These are phyloP conservation scores for Fraxinus anomala DNA, from an alignment of 257 asterid species.

Conservation along the genomic window DNA sequence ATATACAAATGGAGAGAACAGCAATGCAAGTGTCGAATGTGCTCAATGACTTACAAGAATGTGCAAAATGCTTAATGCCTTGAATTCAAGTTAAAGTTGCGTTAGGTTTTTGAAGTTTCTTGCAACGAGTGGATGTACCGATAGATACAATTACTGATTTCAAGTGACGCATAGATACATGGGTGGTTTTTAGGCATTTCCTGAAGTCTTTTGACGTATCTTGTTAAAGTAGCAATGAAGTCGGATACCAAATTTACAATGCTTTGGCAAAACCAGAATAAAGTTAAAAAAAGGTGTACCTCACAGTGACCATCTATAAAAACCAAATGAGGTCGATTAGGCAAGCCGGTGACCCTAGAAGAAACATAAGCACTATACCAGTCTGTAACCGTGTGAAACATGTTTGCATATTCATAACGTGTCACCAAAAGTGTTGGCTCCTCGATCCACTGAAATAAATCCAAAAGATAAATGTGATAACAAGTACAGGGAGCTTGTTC, in stretches of 20 bases:
- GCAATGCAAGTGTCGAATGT: not conserved
- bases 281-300: conserved; percentile 45
- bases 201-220: not conserved
- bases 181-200: not conserved
- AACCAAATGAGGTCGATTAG: conserved; percentile 83
- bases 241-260: too few relatives aligned
- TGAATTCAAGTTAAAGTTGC: too few relatives aligned
- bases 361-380: conserved; percentile 96
- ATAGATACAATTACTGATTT: too few relatives aligned
- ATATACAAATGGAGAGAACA: not conserved
- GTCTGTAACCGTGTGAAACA: conserved; percentile 94
- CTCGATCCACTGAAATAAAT: conserved; percentile 82
- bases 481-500: not conserved
- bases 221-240: not conserved
- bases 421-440: conserved; percentile 86
- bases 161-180: not conserved
- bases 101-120: too few relatives aligned
- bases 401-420: conserved; percentile 91
- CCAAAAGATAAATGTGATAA: conserved; percentile 23
- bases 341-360: conserved; percentile 89
- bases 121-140: not conserved
- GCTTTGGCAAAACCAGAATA: too few relatives aligned
- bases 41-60: not conserved
- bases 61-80: not conserved
- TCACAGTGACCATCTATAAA: conserved; percentile 95